A percentile compares a stretch with the other conserved stretches of the same genome.
phyloP scores from a whole-genome alignment of 306 rosid genomes.

The Begonia loranthoides region DNA sequence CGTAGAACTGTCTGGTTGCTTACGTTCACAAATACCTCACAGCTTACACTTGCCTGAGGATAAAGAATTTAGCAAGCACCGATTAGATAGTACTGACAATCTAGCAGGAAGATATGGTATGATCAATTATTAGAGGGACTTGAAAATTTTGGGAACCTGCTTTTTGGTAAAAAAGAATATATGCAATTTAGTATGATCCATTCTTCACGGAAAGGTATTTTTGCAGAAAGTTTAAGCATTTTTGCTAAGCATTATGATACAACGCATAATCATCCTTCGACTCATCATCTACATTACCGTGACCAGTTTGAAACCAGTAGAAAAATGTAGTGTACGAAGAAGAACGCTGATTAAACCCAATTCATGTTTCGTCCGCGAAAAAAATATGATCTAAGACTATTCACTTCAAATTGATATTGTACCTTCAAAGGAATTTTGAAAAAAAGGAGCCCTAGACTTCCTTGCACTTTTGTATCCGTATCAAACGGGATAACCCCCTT shows the following conservation, averaged over 20 bases:
- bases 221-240: background rate
- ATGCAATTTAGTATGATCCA: too few species aligned
- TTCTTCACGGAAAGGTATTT: too few species aligned
- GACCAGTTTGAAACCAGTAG: too few species aligned
- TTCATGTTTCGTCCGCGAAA: background rate
- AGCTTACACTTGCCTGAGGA: conserved; percentile 58
- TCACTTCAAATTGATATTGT: background rate
- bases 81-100: conserved; percentile 2
- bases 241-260: background rate
- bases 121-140: background rate
- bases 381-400: background rate
- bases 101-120: background rate
- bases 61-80: background rate
- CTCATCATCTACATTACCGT: background rate
- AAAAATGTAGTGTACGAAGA: too few species aligned
- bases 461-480: conserved; percentile 39
- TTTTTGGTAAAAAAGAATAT: too few species aligned
- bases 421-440: conserved; percentile 65
- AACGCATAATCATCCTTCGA: background rate
- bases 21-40: conserved; percentile 50
- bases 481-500: conserved; percentile 76
- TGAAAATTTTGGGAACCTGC: too few species aligned
- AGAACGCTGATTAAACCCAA: background rate
- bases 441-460: conserved; percentile 46
- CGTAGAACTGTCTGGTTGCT: conserved; percentile 38